Percentiles rank a stretch among this genome's conserved stretches.
These are phyloP conservation scores for Aphelidium insulamus DNA, from an alignment of 371 early-diverging fungal genomes.

Conservation along the genomic window DNA sequence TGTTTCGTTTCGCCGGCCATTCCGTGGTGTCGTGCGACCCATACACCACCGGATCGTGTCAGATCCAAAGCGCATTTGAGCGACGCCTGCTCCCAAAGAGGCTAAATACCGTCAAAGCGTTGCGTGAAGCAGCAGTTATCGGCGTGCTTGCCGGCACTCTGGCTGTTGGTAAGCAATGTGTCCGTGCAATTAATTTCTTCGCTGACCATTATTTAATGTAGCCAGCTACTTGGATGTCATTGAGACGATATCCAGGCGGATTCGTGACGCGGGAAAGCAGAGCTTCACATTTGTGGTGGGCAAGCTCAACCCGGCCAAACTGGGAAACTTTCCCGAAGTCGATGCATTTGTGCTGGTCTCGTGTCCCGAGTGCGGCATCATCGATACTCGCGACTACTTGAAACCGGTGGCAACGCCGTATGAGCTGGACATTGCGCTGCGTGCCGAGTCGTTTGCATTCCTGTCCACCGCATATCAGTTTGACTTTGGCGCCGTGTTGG, in stretches of 20 bases:
- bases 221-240: slow-evolving; percentile 64
- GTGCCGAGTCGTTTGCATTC: too few relatives aligned
- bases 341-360: slow-evolving; percentile 77
- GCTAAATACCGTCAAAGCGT: too few relatives aligned
- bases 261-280: slow-evolving; percentile 51
- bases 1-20: too few relatives aligned
- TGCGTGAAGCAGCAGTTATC: too few relatives aligned
- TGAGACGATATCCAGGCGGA: slow-evolving; percentile 44
- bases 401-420: slow-evolving; percentile 75
- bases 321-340: slow-evolving; percentile 86
- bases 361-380: slow-evolving; percentile 78
- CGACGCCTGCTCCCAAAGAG: neutral
- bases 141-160: slow-evolving; percentile 91
- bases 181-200: neutral
- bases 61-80: too few relatives aligned
- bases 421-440: slow-evolving; percentile 61
- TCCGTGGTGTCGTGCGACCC: too few relatives aligned
- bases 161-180: slow-evolving; percentile 47
- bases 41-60: too few relatives aligned
- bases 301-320: slow-evolving; percentile 79
- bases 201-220: slow-evolving; percentile 8
- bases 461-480: too few relatives aligned
- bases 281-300: slow-evolving; percentile 80
- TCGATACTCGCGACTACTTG: slow-evolving; percentile 23
- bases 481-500: too few relatives aligned